phyloP scores from a whole-genome alignment of 768 basidiomycete species.

The Tephrocybe sp. region DNA sequence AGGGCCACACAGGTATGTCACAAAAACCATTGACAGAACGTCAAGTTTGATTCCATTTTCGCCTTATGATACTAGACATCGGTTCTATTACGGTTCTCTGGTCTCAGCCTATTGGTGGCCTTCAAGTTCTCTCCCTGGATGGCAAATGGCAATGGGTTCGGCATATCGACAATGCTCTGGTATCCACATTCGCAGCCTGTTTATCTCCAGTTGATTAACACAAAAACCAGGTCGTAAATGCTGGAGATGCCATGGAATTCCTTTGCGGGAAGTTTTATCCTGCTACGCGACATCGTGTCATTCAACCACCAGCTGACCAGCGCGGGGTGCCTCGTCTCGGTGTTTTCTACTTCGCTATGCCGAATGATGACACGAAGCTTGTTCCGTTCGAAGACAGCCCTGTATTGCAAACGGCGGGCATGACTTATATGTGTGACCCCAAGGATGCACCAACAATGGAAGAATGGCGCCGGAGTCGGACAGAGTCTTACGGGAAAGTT shows the following conservation, averaged over 20 bases:
- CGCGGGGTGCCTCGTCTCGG: slow-evolving; percentile 35
- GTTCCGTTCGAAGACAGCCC: slow-evolving; percentile 44
- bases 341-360: slow-evolving; percentile 54
- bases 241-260: slow-evolving; percentile 59
- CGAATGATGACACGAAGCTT: slow-evolving; percentile 48
- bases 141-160: slow-evolving; percentile 57
- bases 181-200: slow-evolving; percentile 16
- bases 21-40: too few species aligned
- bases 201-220: background rate
- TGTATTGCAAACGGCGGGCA: slow-evolving; percentile 42
- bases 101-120: slow-evolving; percentile 56
- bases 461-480: slow-evolving; percentile 49
- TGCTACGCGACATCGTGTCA: slow-evolving; percentile 49
- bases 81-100: slow-evolving; percentile 56
- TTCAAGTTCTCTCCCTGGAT: slow-evolving; percentile 53
- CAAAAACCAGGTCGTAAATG: slow-evolving; percentile 48
- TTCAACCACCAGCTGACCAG: slow-evolving; percentile 8
- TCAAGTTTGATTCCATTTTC: background rate
- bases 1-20: slow-evolving; percentile 43
- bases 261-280: slow-evolving; percentile 60
- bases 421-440: slow-evolving; percentile 34
- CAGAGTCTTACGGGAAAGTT: slow-evolving; percentile 47
- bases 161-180: slow-evolving; percentile 57
- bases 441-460: slow-evolving; percentile 48
- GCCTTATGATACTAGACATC: slow-evolving; percentile 34